These are phyloP conservation scores for Chernovozyma aurita DNA, from an alignment of 1,139 yeast genomes.

Conservation along the genomic window DNA sequence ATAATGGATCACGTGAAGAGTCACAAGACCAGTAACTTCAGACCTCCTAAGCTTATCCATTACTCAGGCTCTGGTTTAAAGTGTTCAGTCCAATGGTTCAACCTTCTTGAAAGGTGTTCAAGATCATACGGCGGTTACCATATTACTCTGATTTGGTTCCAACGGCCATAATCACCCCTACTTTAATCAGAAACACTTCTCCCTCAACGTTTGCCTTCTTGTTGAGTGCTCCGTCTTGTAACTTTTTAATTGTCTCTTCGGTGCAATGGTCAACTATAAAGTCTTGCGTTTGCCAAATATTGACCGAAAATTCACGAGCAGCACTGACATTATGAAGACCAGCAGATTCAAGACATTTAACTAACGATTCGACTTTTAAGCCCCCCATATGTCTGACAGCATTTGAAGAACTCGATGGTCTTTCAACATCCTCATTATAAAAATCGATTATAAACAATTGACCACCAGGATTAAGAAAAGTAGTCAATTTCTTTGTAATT, in stretches of 20 bases:
- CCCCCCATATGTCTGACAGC: conserved; percentile 36
- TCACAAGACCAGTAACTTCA: too few species aligned
- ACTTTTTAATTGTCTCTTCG: conserved; percentile 11
- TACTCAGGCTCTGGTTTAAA: too few species aligned
- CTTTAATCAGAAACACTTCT: conserved; percentile 15
- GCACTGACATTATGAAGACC: conserved; percentile 21
- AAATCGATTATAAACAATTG: conserved; percentile 34
- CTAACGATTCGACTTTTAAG: conserved; percentile 21
- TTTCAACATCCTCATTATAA: conserved; percentile 29
- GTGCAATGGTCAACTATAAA: conserved; percentile 25
- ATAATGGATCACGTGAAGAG: too few species aligned
- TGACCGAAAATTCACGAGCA: conserved; percentile 18
- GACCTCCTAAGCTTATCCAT: too few species aligned
- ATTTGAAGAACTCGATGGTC: not conserved
- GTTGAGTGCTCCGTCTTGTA: conserved; percentile 16
- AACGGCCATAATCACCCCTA: conserved; percentile 23
- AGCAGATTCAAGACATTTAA: conserved; percentile 19
- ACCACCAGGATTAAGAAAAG: conserved; percentile 32
- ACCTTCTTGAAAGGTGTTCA: too few species aligned
- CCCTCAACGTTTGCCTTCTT: conserved; percentile 11
- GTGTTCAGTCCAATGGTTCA: too few species aligned
- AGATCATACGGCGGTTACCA: too few species aligned
- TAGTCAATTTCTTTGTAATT: conserved; percentile 27
- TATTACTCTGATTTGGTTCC: conserved; percentile 12
- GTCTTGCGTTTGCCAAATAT: conserved; percentile 19